These are phyloP conservation scores for Candida suzukii DNA, from an alignment of 805 yeast species.

Conservation along the genomic window DNA sequence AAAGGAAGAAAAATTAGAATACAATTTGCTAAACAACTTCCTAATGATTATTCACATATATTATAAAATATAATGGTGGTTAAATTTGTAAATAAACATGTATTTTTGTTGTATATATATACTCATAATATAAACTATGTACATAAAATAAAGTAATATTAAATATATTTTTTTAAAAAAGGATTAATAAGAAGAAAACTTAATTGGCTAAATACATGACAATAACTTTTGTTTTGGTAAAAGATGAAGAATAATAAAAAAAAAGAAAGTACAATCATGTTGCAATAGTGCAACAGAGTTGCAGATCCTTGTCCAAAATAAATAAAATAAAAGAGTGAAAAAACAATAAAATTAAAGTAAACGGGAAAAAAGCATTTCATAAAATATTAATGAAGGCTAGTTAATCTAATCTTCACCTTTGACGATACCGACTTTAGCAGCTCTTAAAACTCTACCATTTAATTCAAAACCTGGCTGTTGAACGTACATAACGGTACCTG, in stretches of 20 bases:
- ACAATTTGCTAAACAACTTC: conserved; percentile 17
- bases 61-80: conserved; percentile 10
- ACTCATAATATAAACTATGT: conserved; percentile 2
- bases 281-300: too few relatives aligned
- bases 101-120: too few relatives aligned
- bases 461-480: conserved; percentile 86
- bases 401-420: conserved; percentile 38
- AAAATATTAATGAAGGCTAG: not conserved
- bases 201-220: not conserved
- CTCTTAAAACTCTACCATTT: conserved; percentile 84
- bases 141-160: conserved; percentile 1
- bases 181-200: not conserved
- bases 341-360: too few relatives aligned
- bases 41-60: conserved; percentile 16
- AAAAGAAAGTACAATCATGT: too few relatives aligned
- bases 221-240: not conserved
- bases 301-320: too few relatives aligned
- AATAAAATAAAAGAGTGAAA: too few relatives aligned
- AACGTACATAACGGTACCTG: conserved; percentile 88
- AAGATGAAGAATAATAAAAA: too few relatives aligned
- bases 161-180: not conserved
- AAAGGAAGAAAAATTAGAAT: conserved; percentile 37
- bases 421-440: conserved; percentile 94
- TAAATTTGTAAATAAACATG: not conserved
- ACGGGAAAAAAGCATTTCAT: too few relatives aligned